These are phyloP conservation scores for Haplosporangium sp. DNA, from an alignment of 371 early-diverging fungal genomes.

Conservation along the genomic window DNA sequence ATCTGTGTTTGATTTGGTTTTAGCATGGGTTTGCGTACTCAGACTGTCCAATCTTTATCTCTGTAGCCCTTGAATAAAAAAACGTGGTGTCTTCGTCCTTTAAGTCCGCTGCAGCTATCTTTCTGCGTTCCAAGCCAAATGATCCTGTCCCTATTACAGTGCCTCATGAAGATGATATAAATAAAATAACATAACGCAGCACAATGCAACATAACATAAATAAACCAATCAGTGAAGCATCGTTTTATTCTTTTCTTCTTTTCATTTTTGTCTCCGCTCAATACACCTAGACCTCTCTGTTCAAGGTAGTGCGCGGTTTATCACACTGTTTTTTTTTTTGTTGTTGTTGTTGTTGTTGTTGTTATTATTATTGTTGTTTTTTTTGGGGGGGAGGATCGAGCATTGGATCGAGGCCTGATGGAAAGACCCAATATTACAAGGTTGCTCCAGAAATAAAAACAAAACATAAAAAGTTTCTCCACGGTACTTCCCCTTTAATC, in stretches of 20 bases:
- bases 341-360: too few relatives aligned
- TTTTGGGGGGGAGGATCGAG: not conserved
- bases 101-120: too few relatives aligned
- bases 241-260: not conserved
- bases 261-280: not conserved
- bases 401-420: not conserved
- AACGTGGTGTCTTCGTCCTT: not conserved
- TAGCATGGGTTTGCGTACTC: too few relatives aligned
- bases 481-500: not conserved
- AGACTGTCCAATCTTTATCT: not conserved
- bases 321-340: not conserved
- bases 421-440: not conserved
- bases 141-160: not conserved
- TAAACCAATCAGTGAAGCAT: not conserved
- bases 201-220: not conserved
- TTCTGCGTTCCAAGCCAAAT: too few relatives aligned
- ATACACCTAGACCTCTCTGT: not conserved
- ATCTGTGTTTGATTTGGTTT: too few relatives aligned
- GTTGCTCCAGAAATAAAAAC: not conserved
- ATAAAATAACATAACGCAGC: not conserved
- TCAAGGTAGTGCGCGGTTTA: not conserved
- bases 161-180: not conserved
- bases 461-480: not conserved
- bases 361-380: not conserved
- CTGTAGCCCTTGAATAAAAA: not conserved